Evolutionary conservation across 2,329 filamentous ascomycete genomes (phyloP).

Genomic region (Thyridium curvatum): DNA sequence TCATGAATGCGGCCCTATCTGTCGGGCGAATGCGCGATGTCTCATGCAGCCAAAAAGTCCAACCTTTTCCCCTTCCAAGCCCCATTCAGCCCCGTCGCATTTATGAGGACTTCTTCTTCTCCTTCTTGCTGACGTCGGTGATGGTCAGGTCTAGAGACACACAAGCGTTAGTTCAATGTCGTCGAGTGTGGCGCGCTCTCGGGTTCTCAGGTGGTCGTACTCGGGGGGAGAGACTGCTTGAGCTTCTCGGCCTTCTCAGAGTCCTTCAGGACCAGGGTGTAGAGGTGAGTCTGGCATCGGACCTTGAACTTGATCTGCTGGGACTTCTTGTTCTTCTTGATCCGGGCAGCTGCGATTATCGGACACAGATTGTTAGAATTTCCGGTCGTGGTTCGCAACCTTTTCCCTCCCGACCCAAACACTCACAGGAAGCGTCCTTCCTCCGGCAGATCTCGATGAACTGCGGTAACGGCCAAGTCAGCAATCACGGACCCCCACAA

Average conservation of each 20-base stretch:
- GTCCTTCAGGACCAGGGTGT: conserved; percentile 98
- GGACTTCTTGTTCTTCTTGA: conserved; percentile 91
- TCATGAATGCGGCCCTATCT: conserved; percentile 28
- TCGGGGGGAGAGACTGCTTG: conserved; percentile 96
- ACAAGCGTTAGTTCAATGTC: conserved; percentile 10
- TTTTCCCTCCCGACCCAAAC: conserved; percentile 6
- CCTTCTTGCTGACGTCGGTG: conserved; percentile 53
- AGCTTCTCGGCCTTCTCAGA: conserved; percentile 99
- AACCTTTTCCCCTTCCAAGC: conserved; percentile 15
- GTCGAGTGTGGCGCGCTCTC: no score
- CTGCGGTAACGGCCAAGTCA: conserved; percentile 36
- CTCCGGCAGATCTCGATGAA: conserved; percentile 99
- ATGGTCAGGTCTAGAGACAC: conserved; percentile 43
- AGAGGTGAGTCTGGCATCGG: conserved; percentile 92
- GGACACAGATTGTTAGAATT: conserved; percentile 7
- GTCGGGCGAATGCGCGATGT: conserved; percentile 17
- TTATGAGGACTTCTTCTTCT: conserved; percentile 44
- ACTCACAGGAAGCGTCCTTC: conserved; percentile 99
- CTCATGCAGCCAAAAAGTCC: conserved; percentile 8
- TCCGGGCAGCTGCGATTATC: conserved; percentile 64
- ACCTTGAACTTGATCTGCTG: conserved; percentile 99
- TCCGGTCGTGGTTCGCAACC: conserved; percentile 4
- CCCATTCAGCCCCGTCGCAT: conserved; percentile 11
- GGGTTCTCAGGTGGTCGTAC: conserved; percentile 65
- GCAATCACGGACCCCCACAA: not conserved